These are phyloP conservation scores for Claviceps fusiformis DNA, from an alignment of 2,329 filamentous ascomycete species.

Conservation along the genomic window DNA sequence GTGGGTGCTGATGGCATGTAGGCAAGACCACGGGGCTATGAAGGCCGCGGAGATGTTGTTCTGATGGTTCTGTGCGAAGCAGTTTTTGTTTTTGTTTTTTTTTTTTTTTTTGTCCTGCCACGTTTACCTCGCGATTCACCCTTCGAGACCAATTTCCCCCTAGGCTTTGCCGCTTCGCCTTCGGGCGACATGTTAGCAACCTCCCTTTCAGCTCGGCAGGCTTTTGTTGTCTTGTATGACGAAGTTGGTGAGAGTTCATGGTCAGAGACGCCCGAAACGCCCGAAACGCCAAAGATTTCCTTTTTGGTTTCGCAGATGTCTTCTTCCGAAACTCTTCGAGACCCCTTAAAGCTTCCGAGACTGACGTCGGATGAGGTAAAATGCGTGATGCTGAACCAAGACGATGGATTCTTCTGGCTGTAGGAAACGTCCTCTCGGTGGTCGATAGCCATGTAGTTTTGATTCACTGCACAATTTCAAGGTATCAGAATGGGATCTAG, in stretches of 20 bases:
- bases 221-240: slow-evolving; percentile 34
- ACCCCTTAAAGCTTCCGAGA: neutral
- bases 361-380: neutral
- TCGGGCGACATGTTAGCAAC: slow-evolving; percentile 38
- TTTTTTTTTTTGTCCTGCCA: slow-evolving; percentile 31
- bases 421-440: neutral
- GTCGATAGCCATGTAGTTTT: too few relatives aligned
- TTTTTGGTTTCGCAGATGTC: slow-evolving; percentile 38
- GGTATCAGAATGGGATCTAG: too few relatives aligned
- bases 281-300: slow-evolving; percentile 29
- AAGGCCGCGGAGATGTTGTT: too few relatives aligned
- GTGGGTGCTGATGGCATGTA: neutral
- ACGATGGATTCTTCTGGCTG: neutral
- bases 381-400: neutral
- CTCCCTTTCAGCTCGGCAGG: slow-evolving; percentile 42
- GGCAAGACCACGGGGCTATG: neutral
- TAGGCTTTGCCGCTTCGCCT: slow-evolving; percentile 43
- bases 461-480: neutral
- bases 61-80: slow-evolving; percentile 34
- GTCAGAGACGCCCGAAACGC: slow-evolving; percentile 28
- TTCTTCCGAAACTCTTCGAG: slow-evolving; percentile 36
- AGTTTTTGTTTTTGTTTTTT: slow-evolving; percentile 26
- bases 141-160: slow-evolving; percentile 50
- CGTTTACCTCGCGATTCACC: slow-evolving; percentile 46
- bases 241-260: slow-evolving; percentile 37